A percentile compares a stretch with the other conserved stretches of the same genome.
These are phyloP conservation scores for Pilasporangium apinafurcum DNA, from an alignment of 352 stramenopile genomes.

Conservation along the genomic window DNA sequence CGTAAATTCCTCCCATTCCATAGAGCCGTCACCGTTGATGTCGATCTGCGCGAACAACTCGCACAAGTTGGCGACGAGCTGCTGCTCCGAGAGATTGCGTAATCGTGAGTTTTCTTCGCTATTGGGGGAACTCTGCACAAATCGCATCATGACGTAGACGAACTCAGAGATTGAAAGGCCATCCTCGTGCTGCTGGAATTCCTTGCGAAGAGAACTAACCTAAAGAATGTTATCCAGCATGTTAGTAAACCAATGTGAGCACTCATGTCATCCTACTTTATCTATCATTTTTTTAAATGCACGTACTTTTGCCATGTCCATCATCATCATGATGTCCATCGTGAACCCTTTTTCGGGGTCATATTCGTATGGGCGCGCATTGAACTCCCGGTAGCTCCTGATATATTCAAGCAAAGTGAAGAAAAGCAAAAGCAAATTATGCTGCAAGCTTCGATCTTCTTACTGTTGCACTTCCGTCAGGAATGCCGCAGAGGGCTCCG, in stretches of 20 bases:
- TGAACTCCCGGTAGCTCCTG: background rate
- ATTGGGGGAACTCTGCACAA: constrained; percentile 47
- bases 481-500: too few relatives aligned
- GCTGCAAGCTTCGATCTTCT: background rate
- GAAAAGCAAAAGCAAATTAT: background rate
- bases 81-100: constrained; percentile 51
- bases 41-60: constrained; percentile 90
- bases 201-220: constrained; percentile 71
- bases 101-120: constrained; percentile 64
- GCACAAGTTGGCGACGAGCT: constrained; percentile 81
- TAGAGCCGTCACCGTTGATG: constrained; percentile 88
- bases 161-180: constrained; percentile 82
- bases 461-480: constrained; percentile 13
- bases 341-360: constrained; percentile 81
- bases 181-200: constrained; percentile 81
- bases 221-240: constrained; percentile 1
- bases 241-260: background rate
- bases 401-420: background rate
- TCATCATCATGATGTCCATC: constrained; percentile 92
- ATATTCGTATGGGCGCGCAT: constrained; percentile 47
- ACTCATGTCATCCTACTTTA: too few relatives aligned
- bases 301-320: constrained; percentile 78
- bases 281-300: too few relatives aligned
- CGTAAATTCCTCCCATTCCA: constrained; percentile 92
- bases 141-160: constrained; percentile 83